Percentiles rank a stretch among this genome's conserved stretches.
These are phyloP conservation scores for Amanita muscaria DNA, from an alignment of 768 basidiomycete genomes.

Conservation along the genomic window DNA sequence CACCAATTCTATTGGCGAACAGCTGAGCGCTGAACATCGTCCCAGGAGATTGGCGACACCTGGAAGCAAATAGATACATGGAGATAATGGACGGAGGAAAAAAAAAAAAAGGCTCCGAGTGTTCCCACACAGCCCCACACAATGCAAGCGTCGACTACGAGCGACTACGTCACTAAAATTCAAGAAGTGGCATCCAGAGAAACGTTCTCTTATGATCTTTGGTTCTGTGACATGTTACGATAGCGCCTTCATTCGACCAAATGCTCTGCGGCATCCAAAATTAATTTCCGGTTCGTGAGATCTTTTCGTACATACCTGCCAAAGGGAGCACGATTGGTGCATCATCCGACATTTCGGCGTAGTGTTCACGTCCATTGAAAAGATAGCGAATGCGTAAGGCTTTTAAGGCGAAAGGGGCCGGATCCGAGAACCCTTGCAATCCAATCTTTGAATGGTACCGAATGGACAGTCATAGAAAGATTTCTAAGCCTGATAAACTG, in stretches of 20 bases:
- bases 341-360: slow-evolving; percentile 68
- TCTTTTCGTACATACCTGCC: slow-evolving; percentile 42
- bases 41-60: slow-evolving; percentile 4
- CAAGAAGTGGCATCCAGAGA: too few relatives aligned
- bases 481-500: too few relatives aligned
- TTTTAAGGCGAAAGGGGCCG: slow-evolving; percentile 67
- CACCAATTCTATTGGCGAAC: slow-evolving; percentile 2
- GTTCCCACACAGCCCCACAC: neutral
- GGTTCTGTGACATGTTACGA: too few relatives aligned
- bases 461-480: too few relatives aligned
- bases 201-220: too few relatives aligned
- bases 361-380: slow-evolving; percentile 68
- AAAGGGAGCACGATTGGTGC: slow-evolving; percentile 64
- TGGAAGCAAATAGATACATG: neutral
- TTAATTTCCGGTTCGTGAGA: slow-evolving; percentile 12
- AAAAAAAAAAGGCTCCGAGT: too few relatives aligned
- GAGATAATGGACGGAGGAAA: too few relatives aligned
- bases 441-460: slow-evolving; percentile 36
- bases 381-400: slow-evolving; percentile 62
- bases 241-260: slow-evolving; percentile 12
- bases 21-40: neutral
- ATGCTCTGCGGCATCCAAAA: slow-evolving; percentile 17
- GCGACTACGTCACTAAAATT: too few relatives aligned
- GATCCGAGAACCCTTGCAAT: slow-evolving; percentile 86
- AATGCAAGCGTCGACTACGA: too few relatives aligned